Percentiles rank a stretch among this genome's conserved stretches.
Conservation (phyloP, 306 rosid genomes). For the Arachis hypogaea region DNA sequence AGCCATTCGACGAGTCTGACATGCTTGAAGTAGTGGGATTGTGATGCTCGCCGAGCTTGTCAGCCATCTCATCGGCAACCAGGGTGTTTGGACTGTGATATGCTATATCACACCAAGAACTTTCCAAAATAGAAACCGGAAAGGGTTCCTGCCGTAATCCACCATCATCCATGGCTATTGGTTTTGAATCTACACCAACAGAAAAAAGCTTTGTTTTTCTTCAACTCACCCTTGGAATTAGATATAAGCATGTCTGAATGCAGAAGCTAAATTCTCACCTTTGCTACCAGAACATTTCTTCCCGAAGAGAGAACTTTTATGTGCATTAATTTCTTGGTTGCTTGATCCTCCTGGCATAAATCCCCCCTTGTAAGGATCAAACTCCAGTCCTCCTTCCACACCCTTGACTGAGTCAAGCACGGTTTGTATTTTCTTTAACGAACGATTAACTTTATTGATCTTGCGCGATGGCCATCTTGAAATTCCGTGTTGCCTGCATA, state of each 20-base stretch:
- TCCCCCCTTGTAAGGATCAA: constrained; percentile 77
- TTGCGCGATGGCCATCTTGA: constrained; percentile 98
- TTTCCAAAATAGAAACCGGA: too few species aligned
- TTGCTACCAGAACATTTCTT: constrained; percentile 42
- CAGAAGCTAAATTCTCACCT: constrained; percentile 37
- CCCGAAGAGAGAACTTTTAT: constrained; percentile 45
- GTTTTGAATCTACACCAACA: too few species aligned
- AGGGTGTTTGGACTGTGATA: constrained; percentile 56
- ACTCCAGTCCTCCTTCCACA: constrained; percentile 82
- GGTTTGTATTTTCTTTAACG: constrained; percentile 74
- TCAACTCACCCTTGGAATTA: constrained; percentile 42
- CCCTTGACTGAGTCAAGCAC: constrained; percentile 96
- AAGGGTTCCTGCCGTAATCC: too few species aligned
- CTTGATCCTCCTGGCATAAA: constrained; percentile 69
- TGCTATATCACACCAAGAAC: constrained; percentile 20
- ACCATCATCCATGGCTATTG: too few species aligned
- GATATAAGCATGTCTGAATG: constrained; percentile 33
- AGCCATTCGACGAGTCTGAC: constrained; percentile 73
- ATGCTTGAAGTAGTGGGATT: constrained; percentile 61
- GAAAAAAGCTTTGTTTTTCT: constrained; percentile 29
- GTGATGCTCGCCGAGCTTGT: constrained; percentile 55
- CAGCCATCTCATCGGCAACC: constrained; percentile 48
- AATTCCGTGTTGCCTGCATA: constrained; percentile 98
- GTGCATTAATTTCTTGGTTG: constrained; percentile 55
- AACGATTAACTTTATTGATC: constrained; percentile 91